phyloP scores from a whole-genome alignment of 1,284 basidiomycete species.

The Sanghuangporus weigelae region DNA sequence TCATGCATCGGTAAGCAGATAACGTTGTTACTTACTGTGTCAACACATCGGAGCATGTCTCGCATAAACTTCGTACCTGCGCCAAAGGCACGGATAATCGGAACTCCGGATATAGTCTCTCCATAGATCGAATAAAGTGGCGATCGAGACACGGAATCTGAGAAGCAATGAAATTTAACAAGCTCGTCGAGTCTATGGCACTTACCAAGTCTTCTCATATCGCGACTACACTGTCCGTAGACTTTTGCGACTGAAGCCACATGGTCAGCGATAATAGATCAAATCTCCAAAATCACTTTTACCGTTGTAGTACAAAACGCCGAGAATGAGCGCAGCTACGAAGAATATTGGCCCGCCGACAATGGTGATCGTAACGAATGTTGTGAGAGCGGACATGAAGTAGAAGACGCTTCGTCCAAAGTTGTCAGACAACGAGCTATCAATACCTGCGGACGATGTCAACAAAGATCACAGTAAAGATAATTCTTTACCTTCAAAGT shows the following conservation, averaged over 20 bases:
- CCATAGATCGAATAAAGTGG: conserved; percentile 91
- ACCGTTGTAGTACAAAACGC: conserved; percentile 68
- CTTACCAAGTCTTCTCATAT: conserved; percentile 81
- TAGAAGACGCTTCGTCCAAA: conserved; percentile 75
- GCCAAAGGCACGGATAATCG: conserved; percentile 85
- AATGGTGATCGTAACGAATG: conserved; percentile 70
- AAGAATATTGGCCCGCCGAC: conserved; percentile 80
- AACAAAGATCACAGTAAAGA: background rate
- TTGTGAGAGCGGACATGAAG: conserved; percentile 52
- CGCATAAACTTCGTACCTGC: conserved; percentile 81
- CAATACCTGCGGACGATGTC: conserved; percentile 52
- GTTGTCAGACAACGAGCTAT: conserved; percentile 82
- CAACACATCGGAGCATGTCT: conserved; percentile 81
- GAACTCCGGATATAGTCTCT: conserved; percentile 85
- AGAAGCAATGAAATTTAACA: conserved; percentile 2
- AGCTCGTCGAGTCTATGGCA: background rate
- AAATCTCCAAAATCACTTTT: conserved; percentile 20
- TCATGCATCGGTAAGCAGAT: conserved; percentile 1
- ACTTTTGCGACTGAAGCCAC: conserved; percentile 47
- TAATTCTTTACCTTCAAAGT: conserved; percentile 70
- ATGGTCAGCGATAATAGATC: background rate
- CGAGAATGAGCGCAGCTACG: conserved; percentile 52
- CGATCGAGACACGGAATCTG: conserved; percentile 84
- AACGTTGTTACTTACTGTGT: conserved; percentile 51
- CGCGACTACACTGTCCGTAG: conserved; percentile 83